Percentiles rank a stretch among this genome's conserved stretches.
phyloP scores from a whole-genome alignment of 2,329 filamentous ascomycete genomes.

The Colletotrichum shisoi region DNA sequence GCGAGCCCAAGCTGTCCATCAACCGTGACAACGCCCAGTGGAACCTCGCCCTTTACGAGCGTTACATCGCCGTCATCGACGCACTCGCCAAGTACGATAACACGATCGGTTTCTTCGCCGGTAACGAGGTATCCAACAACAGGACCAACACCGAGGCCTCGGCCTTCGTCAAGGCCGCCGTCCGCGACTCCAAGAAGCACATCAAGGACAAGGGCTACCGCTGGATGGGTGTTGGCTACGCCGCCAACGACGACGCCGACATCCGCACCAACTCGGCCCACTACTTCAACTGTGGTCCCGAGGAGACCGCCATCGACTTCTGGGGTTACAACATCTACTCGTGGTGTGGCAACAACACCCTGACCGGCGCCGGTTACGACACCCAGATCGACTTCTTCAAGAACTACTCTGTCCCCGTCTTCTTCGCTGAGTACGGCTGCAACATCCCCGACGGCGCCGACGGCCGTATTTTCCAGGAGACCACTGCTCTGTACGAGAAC shows the following conservation, averaged over 20 bases:
- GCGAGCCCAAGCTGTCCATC: conserved; percentile 83
- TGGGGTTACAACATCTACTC: conserved; percentile 99
- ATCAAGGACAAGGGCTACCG: conserved; percentile 83
- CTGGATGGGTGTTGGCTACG: conserved; percentile 88
- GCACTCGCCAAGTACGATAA: conserved; percentile 84
- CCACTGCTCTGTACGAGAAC: conserved; percentile 77
- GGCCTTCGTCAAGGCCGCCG: conserved; percentile 95
- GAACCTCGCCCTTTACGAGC: conserved; percentile 78
- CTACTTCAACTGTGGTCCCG: conserved; percentile 91
- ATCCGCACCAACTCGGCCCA: conserved; percentile 84
- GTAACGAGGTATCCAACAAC: conserved; percentile 95
- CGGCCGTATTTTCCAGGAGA: conserved; percentile 84
- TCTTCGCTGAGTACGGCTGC: conserved; percentile 99
- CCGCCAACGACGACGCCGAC: conserved; percentile 87
- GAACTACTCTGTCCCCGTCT: conserved; percentile 90
- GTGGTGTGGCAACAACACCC: conserved; percentile 90
- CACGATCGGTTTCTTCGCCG: conserved; percentile 95
- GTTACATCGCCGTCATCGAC: conserved; percentile 87
- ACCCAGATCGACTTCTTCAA: conserved; percentile 85
- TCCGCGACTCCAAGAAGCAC: conserved; percentile 94
- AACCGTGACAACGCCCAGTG: conserved; percentile 80
- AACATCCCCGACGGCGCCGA: conserved; percentile 69
- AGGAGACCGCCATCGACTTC: conserved; percentile 80
- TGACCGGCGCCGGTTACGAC: conserved; percentile 78
- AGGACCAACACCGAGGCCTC: conserved; percentile 88